Evolutionary conservation across 768 basidiomycete genomes (phyloP).

Genomic region (Mycena metata): DNA sequence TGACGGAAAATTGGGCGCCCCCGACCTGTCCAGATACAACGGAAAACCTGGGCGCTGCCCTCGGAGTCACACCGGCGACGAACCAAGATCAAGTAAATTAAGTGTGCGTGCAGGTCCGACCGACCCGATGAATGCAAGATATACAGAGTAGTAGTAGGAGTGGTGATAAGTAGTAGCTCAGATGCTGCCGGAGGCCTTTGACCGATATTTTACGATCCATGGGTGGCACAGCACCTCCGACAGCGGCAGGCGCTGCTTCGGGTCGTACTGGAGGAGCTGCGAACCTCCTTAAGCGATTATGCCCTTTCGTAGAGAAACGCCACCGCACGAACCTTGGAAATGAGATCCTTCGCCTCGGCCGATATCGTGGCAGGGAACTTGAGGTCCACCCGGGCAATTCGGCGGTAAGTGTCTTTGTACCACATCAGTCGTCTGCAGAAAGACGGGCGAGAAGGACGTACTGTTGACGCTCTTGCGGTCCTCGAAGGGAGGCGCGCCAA

Average conservation of each 20-base stretch:
- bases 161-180: neutral
- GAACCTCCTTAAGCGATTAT: neutral
- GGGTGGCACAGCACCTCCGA: slow-evolving; percentile 84
- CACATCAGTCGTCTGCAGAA: slow-evolving; percentile 5
- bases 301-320: neutral
- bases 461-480: slow-evolving; percentile 83
- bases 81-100: too few species aligned
- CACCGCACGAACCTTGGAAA: slow-evolving; percentile 61
- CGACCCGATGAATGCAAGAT: too few species aligned
- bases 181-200: slow-evolving; percentile 50
- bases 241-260: slow-evolving; percentile 83
- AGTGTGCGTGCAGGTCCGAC: too few species aligned
- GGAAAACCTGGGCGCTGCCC: too few species aligned
- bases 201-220: slow-evolving; percentile 84
- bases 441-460: slow-evolving; percentile 53
- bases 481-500: slow-evolving; percentile 86
- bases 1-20: too few species aligned
- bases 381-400: slow-evolving; percentile 91
- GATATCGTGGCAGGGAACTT: slow-evolving; percentile 71
- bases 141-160: too few species aligned
- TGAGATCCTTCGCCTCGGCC: slow-evolving; percentile 75
- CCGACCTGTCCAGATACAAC: too few species aligned
- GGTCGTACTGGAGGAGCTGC: slow-evolving; percentile 89
- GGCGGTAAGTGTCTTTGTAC: slow-evolving; percentile 83
- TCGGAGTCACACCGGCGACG: too few species aligned